A percentile compares a stretch with the other conserved stretches of the same genome.
phyloP scores from a whole-genome alignment of 768 basidiomycete genomes.

The Cantharellus cinnabarinus region DNA sequence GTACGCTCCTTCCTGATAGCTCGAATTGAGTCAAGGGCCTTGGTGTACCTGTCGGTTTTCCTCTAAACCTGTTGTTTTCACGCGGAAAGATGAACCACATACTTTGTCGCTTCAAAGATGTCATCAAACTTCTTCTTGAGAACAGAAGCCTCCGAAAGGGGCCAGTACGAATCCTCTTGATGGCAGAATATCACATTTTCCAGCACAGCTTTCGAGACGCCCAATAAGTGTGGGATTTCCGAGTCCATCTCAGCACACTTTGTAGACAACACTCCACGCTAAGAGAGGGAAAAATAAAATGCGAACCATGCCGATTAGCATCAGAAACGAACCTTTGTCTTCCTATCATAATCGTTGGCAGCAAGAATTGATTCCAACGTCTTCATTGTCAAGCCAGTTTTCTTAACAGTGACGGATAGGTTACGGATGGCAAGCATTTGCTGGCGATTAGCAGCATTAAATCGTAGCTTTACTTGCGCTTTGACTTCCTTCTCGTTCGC shows the following conservation, averaged over 20 bases:
- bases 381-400: constrained; percentile 89
- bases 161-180: constrained; percentile 98
- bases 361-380: constrained; percentile 83
- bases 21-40: constrained; percentile 88
- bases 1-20: constrained; percentile 72
- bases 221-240: constrained; percentile 82
- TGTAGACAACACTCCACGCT: constrained; percentile 84
- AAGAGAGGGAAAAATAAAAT: not conserved
- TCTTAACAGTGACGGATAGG: constrained; percentile 82
- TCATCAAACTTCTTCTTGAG: constrained; percentile 99
- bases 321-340: constrained; percentile 43
- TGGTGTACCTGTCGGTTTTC: constrained; percentile 53
- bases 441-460: constrained; percentile 71
- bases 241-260: constrained; percentile 94
- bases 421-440: constrained; percentile 83
- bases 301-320: not conserved
- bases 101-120: constrained; percentile 97
- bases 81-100: not conserved
- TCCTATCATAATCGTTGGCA: constrained; percentile 42
- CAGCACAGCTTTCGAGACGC: constrained; percentile 93
- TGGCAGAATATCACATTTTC: constrained; percentile 99
- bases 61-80: not conserved
- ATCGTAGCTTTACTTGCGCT: constrained; percentile 90
- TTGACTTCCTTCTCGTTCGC: constrained; percentile 98
- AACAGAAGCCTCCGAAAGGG: constrained; percentile 69